Base-by-base conservation (phyloP, 306 rosid genomes). In the Myrica gale region DNA sequence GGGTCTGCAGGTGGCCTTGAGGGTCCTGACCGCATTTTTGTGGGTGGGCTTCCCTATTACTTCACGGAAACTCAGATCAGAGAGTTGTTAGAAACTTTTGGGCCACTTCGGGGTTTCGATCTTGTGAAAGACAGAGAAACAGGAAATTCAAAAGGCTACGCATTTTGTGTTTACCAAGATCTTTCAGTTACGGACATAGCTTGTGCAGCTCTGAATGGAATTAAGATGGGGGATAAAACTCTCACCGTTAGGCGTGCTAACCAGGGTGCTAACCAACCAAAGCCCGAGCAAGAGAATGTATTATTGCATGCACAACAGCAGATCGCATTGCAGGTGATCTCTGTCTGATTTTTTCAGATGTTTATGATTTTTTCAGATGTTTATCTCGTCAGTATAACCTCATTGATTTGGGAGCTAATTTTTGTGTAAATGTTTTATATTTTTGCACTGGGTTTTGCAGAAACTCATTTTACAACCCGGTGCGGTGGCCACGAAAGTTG, bases 1-100 rank as follows among this genome's bases (percentile, higher is more conserved):
- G 99, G 99, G 46, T 95, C 99, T 20, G 97, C 99, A 72, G 99
- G 99, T 72, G 99, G 99, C 72, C 97, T 95, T 26, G 99, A 95
- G 88, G 99, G 99, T 41, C 99, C 99, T 75, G 99, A 95, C 81
- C 99, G 99, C 61, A 90, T 95, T 79, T 95, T 95, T 89, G 99
- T 95, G 20, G 99, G 99, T 53, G 99, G 99, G 53, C 91, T 95
- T 54, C 99, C 99, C 51, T 95, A 95, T 74, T 95, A 95, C 89
- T 95, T 95, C 63, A 95, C 97, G 0, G 99, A 95, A 85, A 90
- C 89, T 52, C 99, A 95, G 84, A 91, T 95, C 79, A 87, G 96
- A 74, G 99, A 95, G 88, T 87, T 95, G 79, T 84, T 95, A 37
- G 99, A 95, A 85, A 92, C 97, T 32, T 95, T 95, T 86, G 99